These are phyloP conservation scores for Ceratobasidium sp. DNA, from an alignment of 1,284 basidiomycete genomes.

Conservation along the genomic window DNA sequence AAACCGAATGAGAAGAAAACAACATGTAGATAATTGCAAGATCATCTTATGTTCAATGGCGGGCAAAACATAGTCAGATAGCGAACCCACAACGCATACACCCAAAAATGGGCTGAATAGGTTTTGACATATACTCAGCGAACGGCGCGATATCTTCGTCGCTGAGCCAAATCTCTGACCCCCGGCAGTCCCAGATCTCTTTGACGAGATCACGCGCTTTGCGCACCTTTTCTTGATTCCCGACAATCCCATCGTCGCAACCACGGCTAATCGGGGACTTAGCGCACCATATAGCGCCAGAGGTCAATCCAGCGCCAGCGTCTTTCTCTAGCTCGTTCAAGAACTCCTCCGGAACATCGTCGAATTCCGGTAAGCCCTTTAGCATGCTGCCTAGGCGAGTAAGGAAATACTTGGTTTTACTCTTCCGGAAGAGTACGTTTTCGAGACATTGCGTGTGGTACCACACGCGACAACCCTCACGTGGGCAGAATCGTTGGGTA, in stretches of 20 bases:
- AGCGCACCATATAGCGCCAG: constrained; percentile 3
- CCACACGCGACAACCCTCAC: not conserved
- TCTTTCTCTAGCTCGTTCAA: not conserved
- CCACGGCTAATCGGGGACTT: not conserved
- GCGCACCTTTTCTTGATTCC: not conserved
- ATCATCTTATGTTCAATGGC: too few species aligned
- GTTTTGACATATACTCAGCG: not conserved
- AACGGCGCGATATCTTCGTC: not conserved
- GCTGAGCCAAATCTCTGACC: not conserved
- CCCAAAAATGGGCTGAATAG: not conserved
- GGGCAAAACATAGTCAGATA: not conserved
- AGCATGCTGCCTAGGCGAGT: not conserved
- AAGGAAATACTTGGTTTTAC: not conserved
- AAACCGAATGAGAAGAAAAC: not conserved
- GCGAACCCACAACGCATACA: constrained; percentile 13
- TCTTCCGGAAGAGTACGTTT: not conserved
- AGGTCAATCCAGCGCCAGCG: not conserved
- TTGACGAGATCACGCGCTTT: not conserved
- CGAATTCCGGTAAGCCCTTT: not conserved
- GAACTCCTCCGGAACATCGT: not conserved
- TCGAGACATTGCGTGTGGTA: constrained; percentile 1
- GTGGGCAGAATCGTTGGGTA: constrained; percentile 4
- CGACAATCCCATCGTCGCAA: not conserved
- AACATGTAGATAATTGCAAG: not conserved
- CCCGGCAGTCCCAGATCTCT: not conserved